Evolutionary conservation across 1,284 basidiomycete genomes (phyloP).

Genomic region (Termitomyces sp.): DNA sequence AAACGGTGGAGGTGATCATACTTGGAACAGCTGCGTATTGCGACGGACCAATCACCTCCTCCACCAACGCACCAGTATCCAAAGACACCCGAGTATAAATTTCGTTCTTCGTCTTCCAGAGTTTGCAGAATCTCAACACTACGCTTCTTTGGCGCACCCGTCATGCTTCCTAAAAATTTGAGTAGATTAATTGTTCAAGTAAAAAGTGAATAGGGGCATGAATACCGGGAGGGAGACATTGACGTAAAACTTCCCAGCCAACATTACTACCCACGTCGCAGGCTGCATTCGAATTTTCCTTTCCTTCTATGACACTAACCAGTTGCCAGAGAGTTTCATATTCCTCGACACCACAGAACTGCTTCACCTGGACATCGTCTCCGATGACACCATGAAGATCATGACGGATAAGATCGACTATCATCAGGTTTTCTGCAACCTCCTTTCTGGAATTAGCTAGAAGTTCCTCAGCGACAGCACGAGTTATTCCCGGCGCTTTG

Average conservation of each 20-base stretch:
- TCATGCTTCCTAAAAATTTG: conserved; percentile 78
- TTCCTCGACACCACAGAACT: conserved; percentile 88
- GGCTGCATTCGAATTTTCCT: conserved; percentile 25
- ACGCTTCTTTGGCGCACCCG: conserved; percentile 93
- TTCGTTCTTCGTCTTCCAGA: conserved; percentile 70
- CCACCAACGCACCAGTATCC: conserved; percentile 93
- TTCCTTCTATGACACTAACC: conserved; percentile 89
- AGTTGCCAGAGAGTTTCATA: conserved; percentile 96
- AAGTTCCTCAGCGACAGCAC: conserved; percentile 56
- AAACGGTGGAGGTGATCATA: conserved; percentile 40
- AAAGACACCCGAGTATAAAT: conserved; percentile 91
- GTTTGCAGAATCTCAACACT: conserved; percentile 86
- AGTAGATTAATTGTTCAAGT: background rate
- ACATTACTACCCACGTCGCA: conserved; percentile 40
- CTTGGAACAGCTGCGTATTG: conserved; percentile 89
- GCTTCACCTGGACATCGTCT: conserved; percentile 74
- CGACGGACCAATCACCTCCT: conserved; percentile 90
- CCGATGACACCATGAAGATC: conserved; percentile 81
- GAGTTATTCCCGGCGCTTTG: conserved; percentile 58
- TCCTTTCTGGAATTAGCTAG: conserved; percentile 84
- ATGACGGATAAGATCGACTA: conserved; percentile 93
- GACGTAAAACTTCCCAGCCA: conserved; percentile 75
- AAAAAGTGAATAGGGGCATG: background rate
- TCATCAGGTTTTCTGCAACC: conserved; percentile 97
- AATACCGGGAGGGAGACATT: conserved; percentile 83